Percentiles rank a stretch among this genome's conserved stretches.
Conservation (phyloP, 2,329 filamentous ascomycete genomes). For the Aspergillus tanneri region DNA sequence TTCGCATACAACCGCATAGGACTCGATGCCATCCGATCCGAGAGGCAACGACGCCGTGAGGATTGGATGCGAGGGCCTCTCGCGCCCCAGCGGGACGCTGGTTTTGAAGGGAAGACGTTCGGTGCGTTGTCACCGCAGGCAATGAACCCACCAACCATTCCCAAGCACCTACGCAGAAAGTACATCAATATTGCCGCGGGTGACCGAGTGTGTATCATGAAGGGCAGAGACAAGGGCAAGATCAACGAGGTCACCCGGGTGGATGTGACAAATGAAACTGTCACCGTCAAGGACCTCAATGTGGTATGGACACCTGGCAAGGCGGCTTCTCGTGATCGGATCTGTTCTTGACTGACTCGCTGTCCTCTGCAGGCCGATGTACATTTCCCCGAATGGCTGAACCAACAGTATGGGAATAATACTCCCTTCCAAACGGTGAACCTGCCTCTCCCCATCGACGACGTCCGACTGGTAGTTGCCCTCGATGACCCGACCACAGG, state of each 20-base stretch:
- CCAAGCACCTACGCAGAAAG: constrained; percentile 39
- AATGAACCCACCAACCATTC: constrained; percentile 41
- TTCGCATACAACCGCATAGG: constrained; percentile 35
- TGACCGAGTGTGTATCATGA: constrained; percentile 79
- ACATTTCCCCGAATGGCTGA: constrained; percentile 40
- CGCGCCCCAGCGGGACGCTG: constrained; percentile 72
- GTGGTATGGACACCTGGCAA: constrained; percentile 51
- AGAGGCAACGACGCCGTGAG: constrained; percentile 62
- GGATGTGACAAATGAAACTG: constrained; percentile 53
- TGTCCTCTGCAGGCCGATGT: constrained; percentile 40
- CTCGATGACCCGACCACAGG: constrained; percentile 66
- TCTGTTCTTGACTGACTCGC: constrained; percentile 2
- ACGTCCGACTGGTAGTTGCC: constrained; percentile 79
- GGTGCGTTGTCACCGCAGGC: constrained; percentile 53
- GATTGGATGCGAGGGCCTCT: constrained; percentile 77
- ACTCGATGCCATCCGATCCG: constrained; percentile 45
- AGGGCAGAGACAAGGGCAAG: constrained; percentile 76
- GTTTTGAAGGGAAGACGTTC: constrained; percentile 56
- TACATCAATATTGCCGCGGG: constrained; percentile 63
- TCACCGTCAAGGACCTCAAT: constrained; percentile 63
- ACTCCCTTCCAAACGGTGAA: constrained; percentile 50
- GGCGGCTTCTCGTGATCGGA: background rate
- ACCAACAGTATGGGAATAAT: constrained; percentile 38
- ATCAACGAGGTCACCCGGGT: constrained; percentile 71
- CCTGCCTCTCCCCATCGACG: constrained; percentile 63